Evolutionary conservation across 2,329 filamentous ascomycete genomes (phyloP).

Genomic region (Apiospora kogelbergensis): DNA sequence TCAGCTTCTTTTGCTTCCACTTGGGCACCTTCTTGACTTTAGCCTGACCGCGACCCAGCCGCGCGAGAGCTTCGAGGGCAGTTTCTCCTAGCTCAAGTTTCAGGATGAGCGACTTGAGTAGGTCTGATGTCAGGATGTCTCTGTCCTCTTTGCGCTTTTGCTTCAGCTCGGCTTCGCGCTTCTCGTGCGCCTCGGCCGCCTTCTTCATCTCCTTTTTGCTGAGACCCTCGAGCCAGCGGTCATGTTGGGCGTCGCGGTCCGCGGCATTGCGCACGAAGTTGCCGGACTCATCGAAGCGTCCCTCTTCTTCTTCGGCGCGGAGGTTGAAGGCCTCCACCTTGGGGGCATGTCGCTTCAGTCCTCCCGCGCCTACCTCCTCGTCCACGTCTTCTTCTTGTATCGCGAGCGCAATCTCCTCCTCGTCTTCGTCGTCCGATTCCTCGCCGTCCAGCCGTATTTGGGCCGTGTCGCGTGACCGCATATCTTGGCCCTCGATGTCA

Average conservation of each 20-base stretch:
- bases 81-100: conserved; percentile 81
- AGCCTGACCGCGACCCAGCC: conserved; percentile 69
- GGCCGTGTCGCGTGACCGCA: conserved; percentile 70
- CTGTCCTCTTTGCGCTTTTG: conserved; percentile 74
- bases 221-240: conserved; percentile 88
- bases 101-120: conserved; percentile 71
- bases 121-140: conserved; percentile 68
- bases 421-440: conserved; percentile 56
- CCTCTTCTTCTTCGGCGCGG: conserved; percentile 85
- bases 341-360: conserved; percentile 89
- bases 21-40: conserved; percentile 61
- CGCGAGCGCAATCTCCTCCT: conserved; percentile 73
- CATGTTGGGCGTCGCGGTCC: conserved; percentile 88
- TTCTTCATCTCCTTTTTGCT: conserved; percentile 92
- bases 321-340: conserved; percentile 97
- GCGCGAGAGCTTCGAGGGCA: conserved; percentile 79
- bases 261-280: conserved; percentile 89
- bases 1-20: conserved; percentile 71
- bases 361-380: conserved; percentile 85
- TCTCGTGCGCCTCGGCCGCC: conserved; percentile 84
- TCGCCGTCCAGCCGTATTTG: conserved; percentile 63
- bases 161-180: conserved; percentile 74
- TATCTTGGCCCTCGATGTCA: conserved; percentile 78
- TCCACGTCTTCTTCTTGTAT: conserved; percentile 76
- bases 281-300: conserved; percentile 84